These are phyloP conservation scores for Pseudonitzschia pungens DNA, from an alignment of 108 stramenopile genomes.

Conservation along the genomic window DNA sequence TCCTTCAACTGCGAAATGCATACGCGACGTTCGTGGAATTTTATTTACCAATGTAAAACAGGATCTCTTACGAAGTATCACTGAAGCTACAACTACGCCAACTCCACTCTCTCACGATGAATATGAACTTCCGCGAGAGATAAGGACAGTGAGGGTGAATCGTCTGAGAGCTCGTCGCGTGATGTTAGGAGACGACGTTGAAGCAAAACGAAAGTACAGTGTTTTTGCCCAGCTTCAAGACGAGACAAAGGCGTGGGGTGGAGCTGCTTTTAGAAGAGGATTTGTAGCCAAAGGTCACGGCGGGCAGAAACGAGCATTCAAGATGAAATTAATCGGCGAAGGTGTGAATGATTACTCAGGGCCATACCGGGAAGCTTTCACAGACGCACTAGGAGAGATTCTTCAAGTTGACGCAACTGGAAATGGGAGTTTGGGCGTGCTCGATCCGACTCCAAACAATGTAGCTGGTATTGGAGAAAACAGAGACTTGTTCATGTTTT, in stretches of 20 bases:
- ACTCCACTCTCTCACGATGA: slow-evolving; percentile 95
- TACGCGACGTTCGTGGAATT: slow-evolving; percentile 51
- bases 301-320: slow-evolving; percentile 95
- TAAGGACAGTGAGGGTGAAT: slow-evolving; percentile 88
- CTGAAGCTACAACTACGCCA: slow-evolving; percentile 86
- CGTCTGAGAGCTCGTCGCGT: slow-evolving; percentile 78
- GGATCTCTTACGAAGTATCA: slow-evolving; percentile 66
- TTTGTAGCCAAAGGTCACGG: slow-evolving; percentile 96
- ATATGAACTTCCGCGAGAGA: slow-evolving; percentile 94
- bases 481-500: slow-evolving; percentile 75
- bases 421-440: slow-evolving; percentile 62
- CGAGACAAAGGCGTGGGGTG: slow-evolving; percentile 88
- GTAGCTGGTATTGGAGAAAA: slow-evolving; percentile 67
- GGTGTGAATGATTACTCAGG: slow-evolving; percentile 99
- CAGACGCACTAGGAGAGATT: slow-evolving; percentile 88
- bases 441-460: slow-evolving; percentile 83
- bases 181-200: slow-evolving; percentile 47
- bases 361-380: slow-evolving; percentile 95
- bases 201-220: slow-evolving; percentile 68
- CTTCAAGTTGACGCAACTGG: slow-evolving; percentile 50
- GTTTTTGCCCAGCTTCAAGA: slow-evolving; percentile 93
- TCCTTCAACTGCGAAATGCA: slow-evolving; percentile 50
- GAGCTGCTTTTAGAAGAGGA: slow-evolving; percentile 85
- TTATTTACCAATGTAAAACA: slow-evolving; percentile 78
- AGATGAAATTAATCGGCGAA: slow-evolving; percentile 96